These are phyloP conservation scores for Lepidium africanum DNA, from an alignment of 345 rosid genomes.

Conservation along the genomic window DNA sequence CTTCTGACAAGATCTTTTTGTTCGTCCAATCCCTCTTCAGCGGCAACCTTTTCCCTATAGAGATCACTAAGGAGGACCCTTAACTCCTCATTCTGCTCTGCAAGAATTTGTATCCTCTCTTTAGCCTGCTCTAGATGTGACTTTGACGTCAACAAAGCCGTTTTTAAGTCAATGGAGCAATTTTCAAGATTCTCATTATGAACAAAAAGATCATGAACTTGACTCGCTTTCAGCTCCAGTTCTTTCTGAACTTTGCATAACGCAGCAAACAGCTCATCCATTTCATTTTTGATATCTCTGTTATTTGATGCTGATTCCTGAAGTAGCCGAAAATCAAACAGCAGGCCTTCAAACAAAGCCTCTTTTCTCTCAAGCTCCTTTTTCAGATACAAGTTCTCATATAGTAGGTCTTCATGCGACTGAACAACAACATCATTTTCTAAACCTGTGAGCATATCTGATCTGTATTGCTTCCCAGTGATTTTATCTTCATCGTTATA, in stretches of 20 bases:
- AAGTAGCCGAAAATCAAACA: slow-evolving; percentile 80
- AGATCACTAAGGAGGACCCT: slow-evolving; percentile 55
- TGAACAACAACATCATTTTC: slow-evolving; percentile 25
- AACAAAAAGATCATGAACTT: slow-evolving; percentile 49
- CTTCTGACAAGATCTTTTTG: slow-evolving; percentile 57
- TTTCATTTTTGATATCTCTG: slow-evolving; percentile 66
- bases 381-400: slow-evolving; percentile 52
- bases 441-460: slow-evolving; percentile 24
- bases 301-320: slow-evolving; percentile 79
- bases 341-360: slow-evolving; percentile 66
- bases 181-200: slow-evolving; percentile 48
- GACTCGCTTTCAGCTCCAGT: slow-evolving; percentile 54
- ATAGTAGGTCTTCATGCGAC: slow-evolving; percentile 24
- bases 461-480: background rate
- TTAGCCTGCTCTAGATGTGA: slow-evolving; percentile 52
- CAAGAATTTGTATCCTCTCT: slow-evolving; percentile 44
- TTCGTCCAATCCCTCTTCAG: slow-evolving; percentile 67
- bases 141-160: slow-evolving; percentile 40
- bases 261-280: slow-evolving; percentile 43
- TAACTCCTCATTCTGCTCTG: slow-evolving; percentile 66
- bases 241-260: slow-evolving; percentile 50
- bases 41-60: slow-evolving; percentile 49
- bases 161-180: slow-evolving; percentile 41
- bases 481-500: slow-evolving; percentile 17
- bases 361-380: slow-evolving; percentile 76